Base-by-base conservation (phyloP, 306 rosid species). In the Quercus berberidifolia region DNA sequence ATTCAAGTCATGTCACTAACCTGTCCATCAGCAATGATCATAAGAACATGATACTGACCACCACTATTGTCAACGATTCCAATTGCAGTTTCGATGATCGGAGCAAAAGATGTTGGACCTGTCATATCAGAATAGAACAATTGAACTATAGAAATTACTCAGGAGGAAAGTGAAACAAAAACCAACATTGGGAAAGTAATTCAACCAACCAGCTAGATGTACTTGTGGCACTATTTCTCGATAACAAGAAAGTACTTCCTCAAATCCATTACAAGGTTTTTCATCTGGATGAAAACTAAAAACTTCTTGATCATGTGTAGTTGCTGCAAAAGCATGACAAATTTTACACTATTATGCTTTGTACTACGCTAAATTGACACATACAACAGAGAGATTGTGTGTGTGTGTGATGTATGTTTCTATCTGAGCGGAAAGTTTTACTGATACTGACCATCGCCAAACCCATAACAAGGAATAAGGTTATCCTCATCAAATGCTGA, bases 71-170 rank as follows among this genome's bases (percentile, higher is more conserved):
- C 74, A 35, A 84, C 87, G 0, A 76, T 79, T 72, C 83, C 76
- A 11, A 79, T 84, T 30, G 84, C 87, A 52, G 78, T 54, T 56
- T 78, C 74, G 46, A 79, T 84, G 46, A 84, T 84, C 0, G 84
- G 87, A 49, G 79, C 84, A 43, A 84, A 84, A 23, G 87, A 79
- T 72, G 87, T 76, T 18, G 84, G 83, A 43, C 81, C 87, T 84
- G 51, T 19, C 49, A 67, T 55, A 74, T 55, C 23, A 73, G 38
- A 2, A 6, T 8, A 68, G 17, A 35, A 55, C 21, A 14, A 12
- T 35, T 9, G 25, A 57, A 56, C 33, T 3, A 5, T n/a, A 20
- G 20, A 19, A 55, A 73, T 28, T 17, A 8, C 41, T 28, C 46
- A 17, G 18, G 23, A 19, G 13, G 54, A 31, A n/a, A 74, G 31